Evolutionary conservation across 2,329 filamentous ascomycete genomes (phyloP).

Genomic region (Fusarium gaditjirri): DNA sequence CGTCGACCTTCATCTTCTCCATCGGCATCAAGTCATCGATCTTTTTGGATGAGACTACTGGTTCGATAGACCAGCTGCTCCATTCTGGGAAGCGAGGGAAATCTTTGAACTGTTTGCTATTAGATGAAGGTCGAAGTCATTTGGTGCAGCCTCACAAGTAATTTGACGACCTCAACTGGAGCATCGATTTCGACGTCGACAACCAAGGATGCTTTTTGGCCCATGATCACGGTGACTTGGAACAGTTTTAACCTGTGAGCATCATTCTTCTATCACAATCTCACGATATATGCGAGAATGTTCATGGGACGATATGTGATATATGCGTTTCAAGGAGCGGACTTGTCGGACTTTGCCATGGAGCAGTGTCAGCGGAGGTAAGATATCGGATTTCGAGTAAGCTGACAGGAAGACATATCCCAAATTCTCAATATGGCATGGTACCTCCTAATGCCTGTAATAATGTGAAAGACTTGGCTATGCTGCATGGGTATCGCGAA

Average conservation of each 20-base stretch:
- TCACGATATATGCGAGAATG: accelerated
- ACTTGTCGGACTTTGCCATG: neutral
- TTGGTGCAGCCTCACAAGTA: neutral
- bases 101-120: neutral
- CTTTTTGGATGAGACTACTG: neutral
- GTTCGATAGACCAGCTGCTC: slow-evolving; percentile 11
- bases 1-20: slow-evolving; percentile 7
- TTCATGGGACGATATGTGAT: neutral
- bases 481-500: neutral
- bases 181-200: slow-evolving; percentile 14
- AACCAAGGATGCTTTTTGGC: slow-evolving; percentile 3
- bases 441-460: accelerated
- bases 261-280: accelerated
- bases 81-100: slow-evolving; percentile 8
- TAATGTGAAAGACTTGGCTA: neutral
- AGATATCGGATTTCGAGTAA: neutral
- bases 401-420: neutral
- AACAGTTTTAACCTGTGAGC: accelerated
- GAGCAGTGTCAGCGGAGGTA: neutral
- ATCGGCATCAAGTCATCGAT: neutral
- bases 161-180: slow-evolving; percentile 2
- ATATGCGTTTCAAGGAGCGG: neutral
- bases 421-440: no score
- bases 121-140: accelerated
- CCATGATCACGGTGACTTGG: neutral